Percentiles rank a stretch among this genome's conserved stretches.
phyloP scores from a whole-genome alignment of 257 asterid genomes.

The Lithospermum erythrorhizon region DNA sequence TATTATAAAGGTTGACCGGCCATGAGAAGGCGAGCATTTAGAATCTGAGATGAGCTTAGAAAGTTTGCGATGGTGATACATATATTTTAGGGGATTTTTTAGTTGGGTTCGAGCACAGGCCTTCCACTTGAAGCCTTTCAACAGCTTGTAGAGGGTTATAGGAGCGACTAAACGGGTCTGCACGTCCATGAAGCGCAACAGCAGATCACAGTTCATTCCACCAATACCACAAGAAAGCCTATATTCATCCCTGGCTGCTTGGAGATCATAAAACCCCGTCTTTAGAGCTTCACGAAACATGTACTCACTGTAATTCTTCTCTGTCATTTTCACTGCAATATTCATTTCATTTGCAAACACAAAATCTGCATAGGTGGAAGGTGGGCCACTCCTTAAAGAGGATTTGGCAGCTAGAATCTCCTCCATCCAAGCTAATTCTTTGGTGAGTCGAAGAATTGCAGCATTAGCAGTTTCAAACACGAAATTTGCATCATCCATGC shows the following conservation, averaged over 20 bases:
- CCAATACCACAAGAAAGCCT: constrained; percentile 81
- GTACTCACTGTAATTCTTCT: constrained; percentile 59
- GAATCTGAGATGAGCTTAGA: too few relatives aligned
- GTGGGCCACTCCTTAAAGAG: constrained; percentile 44
- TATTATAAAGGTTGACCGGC: too few relatives aligned
- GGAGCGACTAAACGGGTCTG: constrained; percentile 72
- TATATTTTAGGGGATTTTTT: too few relatives aligned
- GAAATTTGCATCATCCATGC: constrained; percentile 94
- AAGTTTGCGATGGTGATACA: too few relatives aligned
- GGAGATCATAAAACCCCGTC: constrained; percentile 79
- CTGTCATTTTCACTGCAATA: constrained; percentile 57
- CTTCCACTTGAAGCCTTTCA: too few relatives aligned
- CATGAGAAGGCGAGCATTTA: too few relatives aligned
- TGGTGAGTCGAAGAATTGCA: constrained; percentile 82
- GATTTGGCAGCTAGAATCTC: constrained; percentile 55
- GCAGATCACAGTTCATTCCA: constrained; percentile 58
- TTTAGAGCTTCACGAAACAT: constrained; percentile 84
- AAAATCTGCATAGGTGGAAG: constrained; percentile 52
- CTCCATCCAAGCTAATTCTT: constrained; percentile 83
- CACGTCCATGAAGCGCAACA: constrained; percentile 72
- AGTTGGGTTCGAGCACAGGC: too few relatives aligned
- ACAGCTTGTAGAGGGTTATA: too few relatives aligned
- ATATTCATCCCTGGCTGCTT: constrained; percentile 93
- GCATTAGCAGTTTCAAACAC: constrained; percentile 90
- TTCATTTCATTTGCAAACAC: constrained; percentile 81